phyloP scores from a whole-genome alignment of 202 grass and related monocot genomes.

The Panicum virgatum region DNA sequence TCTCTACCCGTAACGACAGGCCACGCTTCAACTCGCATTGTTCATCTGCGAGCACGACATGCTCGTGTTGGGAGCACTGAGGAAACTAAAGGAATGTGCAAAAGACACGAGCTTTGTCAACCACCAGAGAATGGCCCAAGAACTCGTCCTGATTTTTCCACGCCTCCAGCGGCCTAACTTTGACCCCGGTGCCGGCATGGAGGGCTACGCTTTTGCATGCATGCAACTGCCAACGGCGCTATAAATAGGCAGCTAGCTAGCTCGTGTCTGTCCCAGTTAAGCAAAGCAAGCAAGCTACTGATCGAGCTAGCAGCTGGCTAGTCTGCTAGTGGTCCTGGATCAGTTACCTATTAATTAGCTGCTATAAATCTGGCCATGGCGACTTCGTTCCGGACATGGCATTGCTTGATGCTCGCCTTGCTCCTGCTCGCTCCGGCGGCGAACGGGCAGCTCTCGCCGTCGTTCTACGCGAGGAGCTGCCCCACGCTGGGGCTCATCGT shows the following conservation, averaged over 20 bases:
- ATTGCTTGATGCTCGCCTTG: slow-evolving; percentile 38
- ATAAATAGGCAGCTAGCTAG: slow-evolving; percentile 15
- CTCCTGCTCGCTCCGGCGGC: slow-evolving; percentile 39
- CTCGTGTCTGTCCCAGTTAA: not conserved
- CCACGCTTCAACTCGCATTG: not conserved
- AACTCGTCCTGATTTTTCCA: slow-evolving; percentile 1
- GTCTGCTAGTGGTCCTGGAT: not conserved
- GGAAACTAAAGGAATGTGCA: slow-evolving; percentile 12
- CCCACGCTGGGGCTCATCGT: slow-evolving; percentile 48
- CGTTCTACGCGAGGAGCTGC: slow-evolving; percentile 61
- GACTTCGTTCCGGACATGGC: slow-evolving; percentile 9
- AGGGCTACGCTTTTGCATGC: slow-evolving; percentile 30
- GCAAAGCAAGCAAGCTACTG: not conserved
- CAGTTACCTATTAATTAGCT: not conserved
- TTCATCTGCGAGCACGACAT: not conserved
- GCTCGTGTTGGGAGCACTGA: not conserved
- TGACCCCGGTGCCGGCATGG: not conserved
- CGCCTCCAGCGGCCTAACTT: slow-evolving; percentile 26
- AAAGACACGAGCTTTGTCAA: slow-evolving; percentile 26
- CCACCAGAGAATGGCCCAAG: not conserved
- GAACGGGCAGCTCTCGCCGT: slow-evolving; percentile 61
- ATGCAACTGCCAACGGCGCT: not conserved
- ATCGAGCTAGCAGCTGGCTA: not conserved
- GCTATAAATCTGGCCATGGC: not conserved
- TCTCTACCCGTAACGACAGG: slow-evolving; percentile 8